Evolutionary conservation across 441 rosid species (phyloP), one percentile per base, ranked within the genome.

Genomic region (Francoa sonchifolia): DNA sequence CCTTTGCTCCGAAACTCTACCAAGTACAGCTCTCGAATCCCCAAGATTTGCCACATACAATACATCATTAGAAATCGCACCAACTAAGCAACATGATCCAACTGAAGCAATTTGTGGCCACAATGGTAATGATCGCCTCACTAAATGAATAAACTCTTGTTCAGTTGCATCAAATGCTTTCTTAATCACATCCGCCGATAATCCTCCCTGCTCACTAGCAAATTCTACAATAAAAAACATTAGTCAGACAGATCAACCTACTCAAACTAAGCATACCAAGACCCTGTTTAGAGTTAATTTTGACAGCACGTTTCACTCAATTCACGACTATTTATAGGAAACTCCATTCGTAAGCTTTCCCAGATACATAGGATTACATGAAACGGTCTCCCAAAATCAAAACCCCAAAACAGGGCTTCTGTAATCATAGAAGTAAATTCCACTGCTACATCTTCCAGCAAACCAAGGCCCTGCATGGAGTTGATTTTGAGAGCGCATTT

Each of bases 11-110:
- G 65, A 20, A 49, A 39, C 76, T 52, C 64, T 62, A 10, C 96
- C 96, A 52, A 86, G 94, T 50, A 86, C 96, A 0, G 72, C 96
- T 65, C 96, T 79, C 0, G 96, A 86, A 54, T 82, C 96, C 16
- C 96, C 96, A 5, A 86, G 85, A 62, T 86, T 86, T 1, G 96
- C 96, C 33, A 86, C 79, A 37, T 79, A 86, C 8, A 86, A 48
- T 1, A 72, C 63, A 34, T 58, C 85, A 33, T 77, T 44, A 6
- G 88, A 67, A 48, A 86, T 86, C 0, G 87, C 90, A 43, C 96
- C 96, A 40, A 86, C 76, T 21, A 86, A 67, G 60, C 96, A 86
- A 47, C 96, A 86, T 9, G 96, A 82, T 14, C 96, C 96, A 19
- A 74, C 94, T 17, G 90, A 74, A 57, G 85, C 87, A 53, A 86